These are phyloP conservation scores for Lepidium aucheri DNA, from an alignment of 345 rosid genomes.

Conservation along the genomic window DNA sequence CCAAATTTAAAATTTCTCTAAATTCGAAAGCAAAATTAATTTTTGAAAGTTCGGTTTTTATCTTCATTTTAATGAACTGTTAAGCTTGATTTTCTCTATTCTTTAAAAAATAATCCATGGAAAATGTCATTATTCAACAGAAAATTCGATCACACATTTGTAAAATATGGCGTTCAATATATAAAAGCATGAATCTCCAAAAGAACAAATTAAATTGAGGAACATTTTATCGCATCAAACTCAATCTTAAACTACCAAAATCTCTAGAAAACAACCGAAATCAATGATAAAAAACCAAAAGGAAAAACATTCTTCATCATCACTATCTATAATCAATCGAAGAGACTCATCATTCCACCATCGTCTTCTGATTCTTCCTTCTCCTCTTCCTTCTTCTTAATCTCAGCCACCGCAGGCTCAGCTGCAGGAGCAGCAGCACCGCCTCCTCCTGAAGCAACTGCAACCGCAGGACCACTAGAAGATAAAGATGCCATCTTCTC, in stretches of 20 bases:
- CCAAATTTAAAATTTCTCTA: too few species aligned
- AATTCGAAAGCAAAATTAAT: too few species aligned
- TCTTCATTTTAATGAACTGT: too few species aligned
- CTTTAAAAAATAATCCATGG: neutral
- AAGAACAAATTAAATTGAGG: neutral
- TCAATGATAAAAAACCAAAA: neutral
- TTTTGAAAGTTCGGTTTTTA: too few species aligned
- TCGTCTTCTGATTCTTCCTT: constrained; percentile 80
- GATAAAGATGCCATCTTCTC: constrained; percentile 80
- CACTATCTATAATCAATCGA: neutral
- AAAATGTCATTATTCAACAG: neutral
- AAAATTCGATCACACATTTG: neutral
- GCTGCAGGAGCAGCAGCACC: constrained; percentile 38
- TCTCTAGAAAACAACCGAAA: neutral
- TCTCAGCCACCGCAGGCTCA: constrained; percentile 32
- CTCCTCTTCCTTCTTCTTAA: constrained; percentile 70
- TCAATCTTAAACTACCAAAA: neutral
- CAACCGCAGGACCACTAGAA: constrained; percentile 50
- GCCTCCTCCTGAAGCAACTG: constrained; percentile 33
- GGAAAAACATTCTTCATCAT: neutral
- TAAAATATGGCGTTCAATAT: neutral
- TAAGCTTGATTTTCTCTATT: too few species aligned
- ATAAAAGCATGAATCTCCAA: neutral
- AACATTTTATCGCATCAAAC: constrained; percentile 1
- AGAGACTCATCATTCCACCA: constrained; percentile 26